Evolutionary conservation across 2,329 filamentous ascomycete genomes (phyloP), one percentile per base, ranked within the genome.

Genomic region (Coleophoma eucalyptorum): DNA sequence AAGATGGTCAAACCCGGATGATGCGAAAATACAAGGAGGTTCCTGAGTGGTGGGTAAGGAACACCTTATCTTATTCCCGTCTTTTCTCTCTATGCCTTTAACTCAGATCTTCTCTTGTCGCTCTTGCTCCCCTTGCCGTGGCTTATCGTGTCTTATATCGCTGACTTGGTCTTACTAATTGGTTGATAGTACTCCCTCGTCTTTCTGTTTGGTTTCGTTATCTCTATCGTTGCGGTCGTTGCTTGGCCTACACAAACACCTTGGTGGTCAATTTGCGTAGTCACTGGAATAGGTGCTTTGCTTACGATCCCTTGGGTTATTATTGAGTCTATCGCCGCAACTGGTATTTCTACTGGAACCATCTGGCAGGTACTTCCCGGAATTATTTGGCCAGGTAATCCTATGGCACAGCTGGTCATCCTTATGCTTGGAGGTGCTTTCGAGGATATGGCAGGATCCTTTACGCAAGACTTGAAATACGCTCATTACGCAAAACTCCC

Each of bases 1-100:
- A 77, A 48, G 78, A 80, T 55, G 63, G 79, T 3, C 78, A 80
- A 55, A 65, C 68, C 32, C 72, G 73, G 52, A 68, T 84, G 40
- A 83, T 84, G 79, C 60, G 67, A 31, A 74, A 72, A 46, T 84
- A 81, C 62, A 72, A 73, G 54, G 68, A 77, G 42, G 76, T 74
- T 0, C 80, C 80, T 0, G 64, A 77, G 32, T 83, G 77, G 78
- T 83, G 80, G 80, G 31, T 26, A 37, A 19, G 21, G 18, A 26
- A 50, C 77, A 77, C 50, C 60, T 53, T 0, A 57, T 52, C 2
- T 56, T 76, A 6, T 62, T 26, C 10, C 26, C 26, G 6, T 26
- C 26, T 26, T 26, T 26, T 8, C 10, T 26, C 26, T 26, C 10
- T 26, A 5, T 26, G 26, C 26, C 26, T 26, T 26, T 3, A 26